phyloP scores from a whole-genome alignment of 139 green algal species.

The Tetradesmus lagerheimii region DNA sequence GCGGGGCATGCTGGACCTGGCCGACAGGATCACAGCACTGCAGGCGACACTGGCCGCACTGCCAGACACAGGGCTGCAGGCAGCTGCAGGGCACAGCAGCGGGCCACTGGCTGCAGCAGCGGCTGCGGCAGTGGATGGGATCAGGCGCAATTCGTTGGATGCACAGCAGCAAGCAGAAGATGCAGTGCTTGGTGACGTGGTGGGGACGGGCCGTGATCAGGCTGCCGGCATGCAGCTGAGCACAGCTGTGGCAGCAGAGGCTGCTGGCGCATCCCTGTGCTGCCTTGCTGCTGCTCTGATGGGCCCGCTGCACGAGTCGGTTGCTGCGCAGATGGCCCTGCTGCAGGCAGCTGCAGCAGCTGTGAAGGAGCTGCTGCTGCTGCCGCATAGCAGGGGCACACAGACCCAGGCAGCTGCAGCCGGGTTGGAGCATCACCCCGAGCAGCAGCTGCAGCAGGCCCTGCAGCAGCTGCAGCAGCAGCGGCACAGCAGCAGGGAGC shows the following conservation, averaged over 20 bases:
- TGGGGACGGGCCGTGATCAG: not conserved
- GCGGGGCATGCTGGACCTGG: not conserved
- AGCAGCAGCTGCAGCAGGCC: not conserved
- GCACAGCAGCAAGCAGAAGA: not conserved
- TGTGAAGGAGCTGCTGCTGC: not conserved
- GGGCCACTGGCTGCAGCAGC: constrained; percentile 6
- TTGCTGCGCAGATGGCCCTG: not conserved
- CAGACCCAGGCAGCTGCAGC: constrained; percentile 10
- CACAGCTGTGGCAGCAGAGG: not conserved
- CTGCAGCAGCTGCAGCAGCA: constrained; percentile 16
- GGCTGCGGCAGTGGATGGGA: constrained; percentile 19
- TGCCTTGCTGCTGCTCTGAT: constrained; percentile 19
- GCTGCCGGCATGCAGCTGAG: not conserved
- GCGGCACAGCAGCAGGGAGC: not conserved
- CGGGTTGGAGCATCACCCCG: not conserved
- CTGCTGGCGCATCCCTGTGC: not conserved
- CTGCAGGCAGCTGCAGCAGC: constrained; percentile 17
- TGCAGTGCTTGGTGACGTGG: not conserved
- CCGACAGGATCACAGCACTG: constrained; percentile 5
- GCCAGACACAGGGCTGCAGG: not conserved
- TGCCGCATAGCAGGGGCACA: not conserved
- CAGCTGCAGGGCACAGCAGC: not conserved
- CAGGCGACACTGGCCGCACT: constrained; percentile 22
- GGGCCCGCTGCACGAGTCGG: not conserved
- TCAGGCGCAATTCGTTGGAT: not conserved